Evolutionary conservation across 495 filamentous ascomycete species (phyloP).

Genomic region (Chaetomium tenue): DNA sequence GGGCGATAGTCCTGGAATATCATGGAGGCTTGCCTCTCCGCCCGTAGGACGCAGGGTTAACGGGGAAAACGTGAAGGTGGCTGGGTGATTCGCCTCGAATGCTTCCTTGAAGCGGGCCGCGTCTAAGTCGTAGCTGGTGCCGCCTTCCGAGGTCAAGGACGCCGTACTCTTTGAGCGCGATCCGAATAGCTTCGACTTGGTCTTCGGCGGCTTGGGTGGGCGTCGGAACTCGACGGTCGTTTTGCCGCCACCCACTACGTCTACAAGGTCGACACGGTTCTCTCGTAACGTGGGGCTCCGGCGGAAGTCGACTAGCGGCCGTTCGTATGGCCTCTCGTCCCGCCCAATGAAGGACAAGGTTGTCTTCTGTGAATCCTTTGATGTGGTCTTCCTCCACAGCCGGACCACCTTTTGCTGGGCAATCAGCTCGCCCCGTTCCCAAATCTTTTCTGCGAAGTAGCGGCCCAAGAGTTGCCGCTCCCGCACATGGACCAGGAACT

Average conservation of each 20-base stretch:
- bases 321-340: conserved; percentile 6
- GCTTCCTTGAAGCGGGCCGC: not conserved
- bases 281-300: not conserved
- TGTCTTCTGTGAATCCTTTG: not conserved
- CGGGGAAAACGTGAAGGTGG: not conserved
- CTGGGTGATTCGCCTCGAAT: conserved; percentile 3
- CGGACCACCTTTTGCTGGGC: conserved; percentile 9
- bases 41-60: not conserved
- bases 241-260: not conserved
- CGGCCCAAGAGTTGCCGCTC: conserved; percentile 8
- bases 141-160: not conserved
- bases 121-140: not conserved
- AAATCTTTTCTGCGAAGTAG: conserved; percentile 7
- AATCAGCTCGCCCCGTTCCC: conserved; percentile 2
- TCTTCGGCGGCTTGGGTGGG: not conserved
- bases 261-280: not conserved
- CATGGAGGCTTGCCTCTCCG: not conserved
- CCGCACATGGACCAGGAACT: not conserved
- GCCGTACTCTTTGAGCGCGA: not conserved
- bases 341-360: conserved; percentile 8
- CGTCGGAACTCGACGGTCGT: conserved; percentile 2
- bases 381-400: conserved; percentile 1
- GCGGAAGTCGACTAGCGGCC: not conserved
- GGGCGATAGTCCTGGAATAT: not conserved
- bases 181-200: not conserved